Base-by-base conservation (phyloP, 495 filamentous ascomycete species). In the Tuber microsphaerosporum region DNA sequence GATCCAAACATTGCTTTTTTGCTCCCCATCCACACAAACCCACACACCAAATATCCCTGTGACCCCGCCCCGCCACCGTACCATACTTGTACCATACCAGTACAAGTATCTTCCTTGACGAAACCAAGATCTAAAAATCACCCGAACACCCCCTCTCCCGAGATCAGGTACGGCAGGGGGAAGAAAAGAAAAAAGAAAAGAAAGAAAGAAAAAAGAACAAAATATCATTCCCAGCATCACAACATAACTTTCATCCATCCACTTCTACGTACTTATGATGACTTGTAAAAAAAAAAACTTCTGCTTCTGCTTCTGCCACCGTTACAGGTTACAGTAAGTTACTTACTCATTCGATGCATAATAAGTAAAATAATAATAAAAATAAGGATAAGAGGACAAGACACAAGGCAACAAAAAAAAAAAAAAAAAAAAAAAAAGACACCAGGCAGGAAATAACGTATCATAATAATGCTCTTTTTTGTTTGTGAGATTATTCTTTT, bases 301-400 rank as follows among this genome's bases (percentile, higher is more conserved):
- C 48, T 10, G 9, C 19, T 3, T 22, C 19, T 2, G 19, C 46
- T 48, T n/a, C n/a, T n/a, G 19, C 46, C 8, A 20, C 46, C 46
- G 34, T 37, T 1, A 1, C 34, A n/a, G n/a, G 20, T n/a, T 9
- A 51, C 51, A 26, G n/a, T 3, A 26, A 26, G 22, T 61, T 14
- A 14, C n/a, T 26, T 41, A 41, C 39, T 61, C 14, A 72, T 76
- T 61, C 71, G 77, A 74, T 65, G 73, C 45, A 72, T 51, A 56
- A 72, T 74, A 44, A 41, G 26, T 51, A 75, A 70, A 75, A 78
- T 39, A 44, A 69, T 26, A 74, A 75, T 69, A 69, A 73, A 14
- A 69, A 75, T 69, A 71, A 73, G 14, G 61, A 71, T 0, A 43
- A 0, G 12, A 12, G 42, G 42, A 43, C 12, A 43, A 43, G 1